These are phyloP conservation scores for Begonia fuchsioides DNA, from an alignment of 306 rosid species.

Conservation along the genomic window DNA sequence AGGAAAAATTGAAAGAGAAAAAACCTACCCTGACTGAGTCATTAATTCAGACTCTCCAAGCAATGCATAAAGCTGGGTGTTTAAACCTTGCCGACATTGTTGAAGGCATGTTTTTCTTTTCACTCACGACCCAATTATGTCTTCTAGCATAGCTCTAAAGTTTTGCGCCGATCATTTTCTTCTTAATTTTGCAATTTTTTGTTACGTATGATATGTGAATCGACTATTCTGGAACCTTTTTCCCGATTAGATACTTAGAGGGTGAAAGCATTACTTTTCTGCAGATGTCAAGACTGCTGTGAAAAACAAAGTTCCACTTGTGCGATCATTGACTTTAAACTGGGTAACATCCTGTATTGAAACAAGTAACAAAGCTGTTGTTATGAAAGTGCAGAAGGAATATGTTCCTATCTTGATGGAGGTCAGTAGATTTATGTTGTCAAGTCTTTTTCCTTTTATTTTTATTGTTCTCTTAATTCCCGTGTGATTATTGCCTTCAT, in stretches of 20 bases:
- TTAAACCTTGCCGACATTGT: constrained; percentile 59
- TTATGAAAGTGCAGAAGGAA: constrained; percentile 80
- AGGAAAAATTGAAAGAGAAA: constrained; percentile 99
- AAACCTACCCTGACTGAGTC: constrained; percentile 68
- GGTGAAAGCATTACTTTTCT: not conserved
- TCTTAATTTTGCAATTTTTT: too few species aligned
- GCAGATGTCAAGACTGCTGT: constrained; percentile 74
- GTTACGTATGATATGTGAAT: too few species aligned
- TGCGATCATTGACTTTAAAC: constrained; percentile 67
- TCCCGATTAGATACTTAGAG: too few species aligned
- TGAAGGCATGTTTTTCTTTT: constrained; percentile 53
- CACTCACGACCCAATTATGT: not conserved
- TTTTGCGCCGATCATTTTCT: too few species aligned
- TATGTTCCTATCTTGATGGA: constrained; percentile 97
- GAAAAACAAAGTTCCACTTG: constrained; percentile 96
- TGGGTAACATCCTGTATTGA: constrained; percentile 94
- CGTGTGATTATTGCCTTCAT: not conserved
- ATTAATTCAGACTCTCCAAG: constrained; percentile 79
- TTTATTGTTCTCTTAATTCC: not conserved
- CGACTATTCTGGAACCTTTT: too few species aligned
- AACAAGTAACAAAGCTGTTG: constrained; percentile 64
- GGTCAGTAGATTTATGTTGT: constrained; percentile 36
- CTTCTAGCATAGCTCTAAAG: too few species aligned
- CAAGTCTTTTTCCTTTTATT: not conserved
- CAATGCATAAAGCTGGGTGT: constrained; percentile 87